Conservation (phyloP, 495 filamentous ascomycete species). For the Eremomyces bilateralis region DNA sequence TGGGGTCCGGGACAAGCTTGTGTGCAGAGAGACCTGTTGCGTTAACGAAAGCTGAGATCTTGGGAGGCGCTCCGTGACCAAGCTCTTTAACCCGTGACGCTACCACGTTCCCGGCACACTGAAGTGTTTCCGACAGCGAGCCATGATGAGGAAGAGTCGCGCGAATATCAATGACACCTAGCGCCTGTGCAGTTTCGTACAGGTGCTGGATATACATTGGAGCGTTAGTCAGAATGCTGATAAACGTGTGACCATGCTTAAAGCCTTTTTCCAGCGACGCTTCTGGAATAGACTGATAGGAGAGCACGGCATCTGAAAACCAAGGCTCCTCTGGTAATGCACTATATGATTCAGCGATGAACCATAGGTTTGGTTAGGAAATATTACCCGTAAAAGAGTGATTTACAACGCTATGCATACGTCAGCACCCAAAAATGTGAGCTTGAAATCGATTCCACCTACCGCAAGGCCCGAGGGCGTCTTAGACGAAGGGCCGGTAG, state of each 20-base stretch:
- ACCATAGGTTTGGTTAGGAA: too few species aligned
- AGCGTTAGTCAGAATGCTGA: constrained; percentile 7
- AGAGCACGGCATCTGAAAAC: not conserved
- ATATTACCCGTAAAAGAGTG: too few species aligned
- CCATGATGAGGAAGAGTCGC: constrained; percentile 1
- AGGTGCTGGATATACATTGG: constrained; percentile 4
- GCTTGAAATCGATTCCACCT: too few species aligned
- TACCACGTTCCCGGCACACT: constrained; percentile 2
- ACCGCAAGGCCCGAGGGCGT: too few species aligned
- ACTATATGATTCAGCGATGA: too few species aligned
- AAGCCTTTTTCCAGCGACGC: not conserved
- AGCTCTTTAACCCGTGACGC: not conserved
- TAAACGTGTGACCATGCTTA: not conserved
- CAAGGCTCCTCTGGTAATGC: too few species aligned
- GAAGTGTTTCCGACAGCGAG: constrained; percentile 1
- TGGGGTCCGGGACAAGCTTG: constrained; percentile 11
- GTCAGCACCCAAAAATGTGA: too few species aligned
- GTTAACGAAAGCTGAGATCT: constrained; percentile 15
- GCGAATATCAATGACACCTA: constrained; percentile 2
- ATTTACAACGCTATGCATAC: too few species aligned
- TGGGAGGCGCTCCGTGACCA: not conserved
- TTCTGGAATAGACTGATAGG: not conserved
- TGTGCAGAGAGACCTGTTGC: constrained; percentile 16
- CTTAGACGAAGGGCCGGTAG: too few species aligned
- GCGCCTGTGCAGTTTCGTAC: not conserved